These are phyloP conservation scores for Malassezia dermatis DNA, from an alignment of 1,284 basidiomycete species.

Conservation along the genomic window DNA sequence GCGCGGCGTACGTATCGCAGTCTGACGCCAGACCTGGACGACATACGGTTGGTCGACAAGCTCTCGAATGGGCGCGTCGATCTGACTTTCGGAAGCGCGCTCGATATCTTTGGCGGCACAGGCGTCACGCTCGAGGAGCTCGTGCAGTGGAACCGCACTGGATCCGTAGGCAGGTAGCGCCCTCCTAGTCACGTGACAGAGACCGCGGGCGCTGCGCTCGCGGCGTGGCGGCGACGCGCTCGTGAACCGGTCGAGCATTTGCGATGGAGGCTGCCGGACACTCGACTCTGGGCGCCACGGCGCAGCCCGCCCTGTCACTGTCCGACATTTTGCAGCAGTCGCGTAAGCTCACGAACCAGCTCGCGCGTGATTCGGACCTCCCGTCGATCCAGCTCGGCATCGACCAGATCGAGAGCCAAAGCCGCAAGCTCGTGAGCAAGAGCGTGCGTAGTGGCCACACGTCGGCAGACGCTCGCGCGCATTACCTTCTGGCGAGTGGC, in stretches of 20 bases:
- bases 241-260: background rate
- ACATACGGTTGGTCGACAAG: constrained; percentile 70
- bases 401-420: constrained; percentile 80
- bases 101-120: constrained; percentile 72
- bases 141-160: constrained; percentile 50
- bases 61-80: constrained; percentile 80
- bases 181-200: background rate
- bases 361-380: constrained; percentile 55
- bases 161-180: background rate
- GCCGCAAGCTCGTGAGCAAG: constrained; percentile 40
- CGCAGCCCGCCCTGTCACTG: constrained; percentile 20
- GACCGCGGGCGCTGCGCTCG: background rate
- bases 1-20: constrained; percentile 61
- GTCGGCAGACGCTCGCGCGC: constrained; percentile 47
- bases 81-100: constrained; percentile 78
- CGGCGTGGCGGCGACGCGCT: background rate
- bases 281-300: constrained; percentile 1
- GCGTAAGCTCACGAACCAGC: constrained; percentile 41
- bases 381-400: constrained; percentile 75
- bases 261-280: constrained; percentile 1
- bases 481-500: constrained; percentile 67
- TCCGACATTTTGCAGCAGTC: constrained; percentile 43
- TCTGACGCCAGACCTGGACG: constrained; percentile 59
- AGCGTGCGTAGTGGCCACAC: constrained; percentile 48
- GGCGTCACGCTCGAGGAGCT: constrained; percentile 65